phyloP scores from a whole-genome alignment of 768 basidiomycete species.

The Boletus reticulatus region DNA sequence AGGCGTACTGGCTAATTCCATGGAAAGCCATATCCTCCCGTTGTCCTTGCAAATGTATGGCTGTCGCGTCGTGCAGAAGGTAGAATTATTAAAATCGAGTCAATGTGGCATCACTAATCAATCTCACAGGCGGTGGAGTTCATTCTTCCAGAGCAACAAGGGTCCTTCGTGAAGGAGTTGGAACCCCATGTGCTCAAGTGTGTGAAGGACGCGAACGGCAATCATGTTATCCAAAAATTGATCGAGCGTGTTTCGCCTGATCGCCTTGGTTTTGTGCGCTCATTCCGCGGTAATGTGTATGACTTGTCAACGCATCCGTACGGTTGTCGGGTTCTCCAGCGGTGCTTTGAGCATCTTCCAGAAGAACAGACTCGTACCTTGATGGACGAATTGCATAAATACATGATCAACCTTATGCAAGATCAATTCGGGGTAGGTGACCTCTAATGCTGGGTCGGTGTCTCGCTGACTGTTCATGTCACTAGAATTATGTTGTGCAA shows the following conservation, averaged over 20 bases:
- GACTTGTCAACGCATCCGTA: conserved; percentile 87
- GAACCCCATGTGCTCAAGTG: conserved; percentile 79
- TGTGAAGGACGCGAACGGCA: conserved; percentile 89
- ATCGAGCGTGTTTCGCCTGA: conserved; percentile 79
- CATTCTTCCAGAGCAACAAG: conserved; percentile 76
- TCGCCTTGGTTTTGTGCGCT: conserved; percentile 68
- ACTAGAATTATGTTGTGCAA: conserved; percentile 92
- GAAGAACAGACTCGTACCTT: conserved; percentile 64
- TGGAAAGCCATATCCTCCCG: conserved; percentile 75
- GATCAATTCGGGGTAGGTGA: conserved; percentile 84
- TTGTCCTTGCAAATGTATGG: conserved; percentile 93
- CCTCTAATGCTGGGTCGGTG: background rate
- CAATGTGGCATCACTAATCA: conserved; percentile 1
- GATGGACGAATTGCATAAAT: conserved; percentile 78
- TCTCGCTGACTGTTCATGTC: conserved; percentile 6
- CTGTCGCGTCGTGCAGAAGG: conserved; percentile 94
- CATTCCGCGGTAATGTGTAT: conserved; percentile 75
- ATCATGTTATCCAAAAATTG: conserved; percentile 93
- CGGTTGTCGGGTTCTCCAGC: conserved; percentile 92
- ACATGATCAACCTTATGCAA: conserved; percentile 72
- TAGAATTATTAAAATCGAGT: conserved; percentile 25
- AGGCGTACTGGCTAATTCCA: conserved; percentile 59
- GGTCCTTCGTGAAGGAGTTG: conserved; percentile 70
- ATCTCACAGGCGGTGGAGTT: conserved; percentile 74
- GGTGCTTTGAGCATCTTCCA: conserved; percentile 84